Conservation (phyloP, 2,329 filamentous ascomycete species). For the Teratosphaeriaceae sp. region DNA sequence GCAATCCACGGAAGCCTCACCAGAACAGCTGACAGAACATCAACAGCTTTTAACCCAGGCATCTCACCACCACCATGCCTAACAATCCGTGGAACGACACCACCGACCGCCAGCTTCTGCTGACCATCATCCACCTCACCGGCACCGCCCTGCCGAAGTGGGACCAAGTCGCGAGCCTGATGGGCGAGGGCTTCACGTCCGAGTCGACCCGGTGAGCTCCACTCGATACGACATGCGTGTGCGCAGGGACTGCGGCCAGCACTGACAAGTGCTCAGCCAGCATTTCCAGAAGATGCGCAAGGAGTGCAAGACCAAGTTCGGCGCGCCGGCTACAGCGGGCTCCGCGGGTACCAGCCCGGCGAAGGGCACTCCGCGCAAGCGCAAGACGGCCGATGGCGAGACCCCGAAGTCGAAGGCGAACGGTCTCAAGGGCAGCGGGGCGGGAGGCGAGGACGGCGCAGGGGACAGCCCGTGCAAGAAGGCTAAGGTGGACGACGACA, state of each 20-base stretch:
- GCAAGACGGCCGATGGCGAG: conserved; percentile 10
- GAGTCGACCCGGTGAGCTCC: conserved; percentile 15
- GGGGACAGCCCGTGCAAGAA: conserved; percentile 12
- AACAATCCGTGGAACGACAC: conserved; percentile 13
- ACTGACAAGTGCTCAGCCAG: conserved; percentile 14
- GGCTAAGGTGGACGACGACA: conserved; percentile 8
- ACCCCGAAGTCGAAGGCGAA: conserved; percentile 13
- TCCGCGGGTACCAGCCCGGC: conserved; percentile 10
- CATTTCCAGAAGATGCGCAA: conserved; percentile 21
- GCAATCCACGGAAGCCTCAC: too few species aligned
- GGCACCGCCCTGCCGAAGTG: conserved; percentile 10
- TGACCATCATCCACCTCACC: conserved; percentile 15
- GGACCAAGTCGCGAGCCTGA: conserved; percentile 14
- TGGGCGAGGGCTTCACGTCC: conserved; percentile 15
- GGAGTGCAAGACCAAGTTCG: conserved; percentile 14
- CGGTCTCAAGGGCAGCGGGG: conserved; percentile 9
- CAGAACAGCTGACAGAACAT: background rate
- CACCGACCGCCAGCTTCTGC: conserved; percentile 14
- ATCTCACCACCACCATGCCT: conserved; percentile 1
- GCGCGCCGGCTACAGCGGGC: conserved; percentile 12
- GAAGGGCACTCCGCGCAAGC: conserved; percentile 18
- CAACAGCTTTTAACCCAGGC: background rate
- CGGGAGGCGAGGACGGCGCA: conserved; percentile 1
- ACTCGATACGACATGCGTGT: conserved; percentile 1
- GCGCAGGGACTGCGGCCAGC: conserved; percentile 11